These are phyloP conservation scores for Skeletonema marinoi DNA, from an alignment of 108 stramenopile genomes.

Conservation along the genomic window DNA sequence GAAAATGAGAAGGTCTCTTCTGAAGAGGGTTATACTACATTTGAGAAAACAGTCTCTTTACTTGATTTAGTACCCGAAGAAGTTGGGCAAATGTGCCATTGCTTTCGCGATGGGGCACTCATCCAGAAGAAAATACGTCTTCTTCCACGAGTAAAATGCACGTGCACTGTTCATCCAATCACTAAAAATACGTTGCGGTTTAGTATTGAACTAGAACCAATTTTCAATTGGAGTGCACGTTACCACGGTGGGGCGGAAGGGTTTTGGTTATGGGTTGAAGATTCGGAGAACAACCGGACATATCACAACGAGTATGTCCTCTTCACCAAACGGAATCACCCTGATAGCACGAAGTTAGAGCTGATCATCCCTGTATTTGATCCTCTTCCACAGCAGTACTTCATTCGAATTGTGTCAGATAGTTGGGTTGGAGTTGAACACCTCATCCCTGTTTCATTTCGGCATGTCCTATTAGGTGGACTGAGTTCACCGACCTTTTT, in stretches of 20 bases:
- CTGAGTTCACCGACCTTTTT: constrained; percentile 59
- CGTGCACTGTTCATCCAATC: constrained; percentile 90
- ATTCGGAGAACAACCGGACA: constrained; percentile 82
- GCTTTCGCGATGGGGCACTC: constrained; percentile 62
- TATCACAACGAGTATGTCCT: constrained; percentile 83
- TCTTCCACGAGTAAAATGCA: constrained; percentile 83
- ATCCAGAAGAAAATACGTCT: constrained; percentile 71
- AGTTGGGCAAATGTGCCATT: constrained; percentile 85
- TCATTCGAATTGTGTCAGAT: constrained; percentile 86
- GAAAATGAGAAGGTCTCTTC: constrained; percentile 60
- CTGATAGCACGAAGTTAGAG: constrained; percentile 73
- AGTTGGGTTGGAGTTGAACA: constrained; percentile 94
- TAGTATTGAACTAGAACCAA: constrained; percentile 68
- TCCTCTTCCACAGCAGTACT: constrained; percentile 91
- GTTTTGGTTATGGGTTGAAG: constrained; percentile 98
- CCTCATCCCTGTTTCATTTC: constrained; percentile 83
- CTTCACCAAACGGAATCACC: constrained; percentile 69
- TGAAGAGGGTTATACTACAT: constrained; percentile 52
- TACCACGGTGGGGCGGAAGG: constrained; percentile 87
- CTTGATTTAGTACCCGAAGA: constrained; percentile 94
- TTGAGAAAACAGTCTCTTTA: constrained; percentile 66
- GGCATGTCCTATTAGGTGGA: constrained; percentile 80
- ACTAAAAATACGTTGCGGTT: constrained; percentile 86
- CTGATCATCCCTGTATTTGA: constrained; percentile 93
- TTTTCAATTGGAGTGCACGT: constrained; percentile 87